phyloP scores from a whole-genome alignment of 768 basidiomycete genomes.

The Lentinus brumalis region DNA sequence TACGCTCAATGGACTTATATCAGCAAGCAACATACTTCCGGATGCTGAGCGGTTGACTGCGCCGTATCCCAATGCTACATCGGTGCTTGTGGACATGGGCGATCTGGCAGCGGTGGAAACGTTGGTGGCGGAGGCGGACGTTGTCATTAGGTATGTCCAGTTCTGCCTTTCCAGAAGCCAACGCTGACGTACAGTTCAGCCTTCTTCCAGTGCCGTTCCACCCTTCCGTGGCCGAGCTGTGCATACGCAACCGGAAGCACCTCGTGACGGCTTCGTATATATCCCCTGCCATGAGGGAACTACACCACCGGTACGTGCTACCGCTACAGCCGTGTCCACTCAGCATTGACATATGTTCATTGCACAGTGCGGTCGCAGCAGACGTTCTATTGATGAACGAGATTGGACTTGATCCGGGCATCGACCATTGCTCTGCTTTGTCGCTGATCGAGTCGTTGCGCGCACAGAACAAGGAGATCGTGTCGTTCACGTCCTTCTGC shows the following conservation, averaged over 20 bases:
- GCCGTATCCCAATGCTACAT: conserved; percentile 52
- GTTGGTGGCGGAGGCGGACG: conserved; percentile 67
- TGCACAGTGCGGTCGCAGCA: conserved; percentile 55
- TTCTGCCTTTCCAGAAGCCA: neutral
- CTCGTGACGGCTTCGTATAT: conserved; percentile 93
- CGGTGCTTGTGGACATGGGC: conserved; percentile 60
- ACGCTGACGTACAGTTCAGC: conserved; percentile 40
- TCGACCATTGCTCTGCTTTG: conserved; percentile 88
- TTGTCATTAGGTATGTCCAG: conserved; percentile 77
- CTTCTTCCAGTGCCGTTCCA: conserved; percentile 82
- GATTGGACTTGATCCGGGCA: conserved; percentile 87
- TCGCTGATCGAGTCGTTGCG: conserved; percentile 59
- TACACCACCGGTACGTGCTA: conserved; percentile 58
- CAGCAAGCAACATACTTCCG: conserved; percentile 71
- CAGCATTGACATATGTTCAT: neutral
- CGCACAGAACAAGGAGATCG: conserved; percentile 53
- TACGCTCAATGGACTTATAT: neutral
- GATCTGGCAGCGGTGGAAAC: conserved; percentile 46
- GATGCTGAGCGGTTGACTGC: conserved; percentile 57
- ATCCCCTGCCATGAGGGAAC: conserved; percentile 69
- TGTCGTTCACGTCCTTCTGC: conserved; percentile 87
- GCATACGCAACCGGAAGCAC: conserved; percentile 69
- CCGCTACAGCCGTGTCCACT: neutral
- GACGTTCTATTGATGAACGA: conserved; percentile 84
- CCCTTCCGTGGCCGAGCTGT: conserved; percentile 65